These are phyloP conservation scores for Plasmodium billcollinsi DNA, from an alignment of 169 alveolate species.

Conservation along the genomic window DNA sequence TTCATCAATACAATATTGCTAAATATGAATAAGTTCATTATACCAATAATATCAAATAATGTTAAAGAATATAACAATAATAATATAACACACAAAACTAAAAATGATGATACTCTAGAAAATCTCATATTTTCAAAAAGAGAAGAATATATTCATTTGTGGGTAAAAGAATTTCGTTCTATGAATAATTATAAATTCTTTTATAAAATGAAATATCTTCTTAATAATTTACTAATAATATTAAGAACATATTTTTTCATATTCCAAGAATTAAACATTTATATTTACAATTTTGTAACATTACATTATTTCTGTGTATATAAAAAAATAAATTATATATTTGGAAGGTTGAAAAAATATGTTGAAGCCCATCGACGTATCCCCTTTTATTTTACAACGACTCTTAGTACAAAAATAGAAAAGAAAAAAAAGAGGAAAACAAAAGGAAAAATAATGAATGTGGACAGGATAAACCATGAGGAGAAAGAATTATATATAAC, in stretches of 20 bases:
- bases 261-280: slow-evolving; percentile 48
- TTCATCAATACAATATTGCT: slow-evolving; percentile 5
- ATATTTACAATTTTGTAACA: slow-evolving; percentile 18
- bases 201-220: slow-evolving; percentile 23
- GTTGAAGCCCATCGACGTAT: background rate
- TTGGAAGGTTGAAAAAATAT: slow-evolving; percentile 7
- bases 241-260: slow-evolving; percentile 37
- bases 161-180: slow-evolving; percentile 24
- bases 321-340: slow-evolving; percentile 14
- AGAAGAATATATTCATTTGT: slow-evolving; percentile 1
- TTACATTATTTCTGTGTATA: slow-evolving; percentile 45
- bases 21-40: slow-evolving; percentile 28
- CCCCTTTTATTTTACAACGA: slow-evolving; percentile 1
- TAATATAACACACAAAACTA: slow-evolving; percentile 5
- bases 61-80: too few relatives aligned
- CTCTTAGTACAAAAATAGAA: background rate
- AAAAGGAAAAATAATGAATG: background rate
- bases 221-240: slow-evolving; percentile 21
- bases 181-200: slow-evolving; percentile 28
- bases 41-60: background rate
- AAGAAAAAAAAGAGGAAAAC: slow-evolving; percentile 1
- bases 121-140: slow-evolving; percentile 4
- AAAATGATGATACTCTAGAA: background rate
- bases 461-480: background rate
- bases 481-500: background rate